A percentile compares a stretch with the other conserved stretches of the same genome.
Conservation (phyloP, 2,329 filamentous ascomycete species). For the Sphaerulina populicola region DNA sequence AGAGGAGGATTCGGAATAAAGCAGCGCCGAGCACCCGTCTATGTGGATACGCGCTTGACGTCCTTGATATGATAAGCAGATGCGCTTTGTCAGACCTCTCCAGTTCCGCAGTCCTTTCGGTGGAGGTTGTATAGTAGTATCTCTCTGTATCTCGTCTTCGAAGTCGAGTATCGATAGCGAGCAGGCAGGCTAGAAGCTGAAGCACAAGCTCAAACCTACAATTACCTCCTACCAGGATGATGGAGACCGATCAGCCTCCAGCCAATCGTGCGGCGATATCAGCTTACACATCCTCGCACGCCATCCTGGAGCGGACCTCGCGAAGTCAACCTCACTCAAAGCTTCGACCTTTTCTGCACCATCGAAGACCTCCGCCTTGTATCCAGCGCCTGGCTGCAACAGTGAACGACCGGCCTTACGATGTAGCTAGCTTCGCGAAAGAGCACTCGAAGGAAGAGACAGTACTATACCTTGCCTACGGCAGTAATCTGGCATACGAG, state of each 20-base stretch:
- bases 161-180: not conserved
- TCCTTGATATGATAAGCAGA: conserved; percentile 12
- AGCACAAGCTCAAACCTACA: not conserved
- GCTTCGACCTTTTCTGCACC: not conserved
- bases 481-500: conserved; percentile 73
- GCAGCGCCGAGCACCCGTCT: not conserved
- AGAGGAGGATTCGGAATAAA: conserved; percentile 2
- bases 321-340: not conserved
- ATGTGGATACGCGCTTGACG: conserved; percentile 4
- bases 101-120: not conserved
- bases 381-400: conserved; percentile 18
- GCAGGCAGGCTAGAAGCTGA: not conserved
- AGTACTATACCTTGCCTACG: conserved; percentile 57
- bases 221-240: not conserved
- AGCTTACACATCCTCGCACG: conserved; percentile 21
- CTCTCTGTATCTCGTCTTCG: not conserved
- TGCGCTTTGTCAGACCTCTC: not conserved
- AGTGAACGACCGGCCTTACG: conserved; percentile 17
- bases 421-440: conserved; percentile 19
- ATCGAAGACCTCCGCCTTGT: conserved; percentile 10
- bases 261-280: conserved; percentile 10
- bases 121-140: not conserved
- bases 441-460: conserved; percentile 20
- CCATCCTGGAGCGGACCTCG: conserved; percentile 12
- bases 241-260: not conserved